Evolutionary conservation across 352 stramenopile genomes (phyloP), one percentile per base, ranked within the genome.

Genomic region (Phytophthora pistaciae): DNA sequence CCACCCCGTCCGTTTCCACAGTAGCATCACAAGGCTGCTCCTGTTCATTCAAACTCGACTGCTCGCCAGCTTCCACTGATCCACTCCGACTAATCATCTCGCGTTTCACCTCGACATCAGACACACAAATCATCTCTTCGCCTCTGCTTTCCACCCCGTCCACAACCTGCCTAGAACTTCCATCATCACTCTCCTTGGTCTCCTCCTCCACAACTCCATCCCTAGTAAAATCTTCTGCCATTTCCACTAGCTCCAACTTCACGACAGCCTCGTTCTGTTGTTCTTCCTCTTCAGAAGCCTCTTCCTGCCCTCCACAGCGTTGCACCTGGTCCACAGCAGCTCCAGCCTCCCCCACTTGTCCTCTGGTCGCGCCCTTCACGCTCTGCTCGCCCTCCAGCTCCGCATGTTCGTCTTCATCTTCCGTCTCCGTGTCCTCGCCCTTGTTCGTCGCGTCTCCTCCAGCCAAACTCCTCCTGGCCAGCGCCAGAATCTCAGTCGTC

Each of bases 401-500:
- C 27, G 18, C 29, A 0, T 55, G 14, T 38, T 21, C 31, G 1
- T 46, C 36, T 16, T 56, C 61, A 18, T 55, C 48, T 6, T 70
- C 44, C 33, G 14, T 62, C 27, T 62, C 33, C 38, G 38, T 44
- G 13, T 44, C 38, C 16, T 44, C 38, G 14, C 38, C 38, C 38
- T 5, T 44, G 44, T 60, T 33, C 33, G 29, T 21, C 7, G 31
- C 21, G 52, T 18, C 25, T 20, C 40, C 31, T 18, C 48, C 60
- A 48, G 42, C 18, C 36, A 63, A 8, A 5, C 21, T 31, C 20
- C 38, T 69, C 36, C 57, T 63, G 11, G 62, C 62, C 40, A 71
- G 21, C 31, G 56, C 23, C 38, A 75, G n/a, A 1, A 71, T 67
- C 36, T 64, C 56, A 3, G 40, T 54, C 27, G 57, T 75, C 56